Evolutionary conservation across 768 basidiomycete genomes (phyloP).

Genomic region (Ramaria sp.): DNA sequence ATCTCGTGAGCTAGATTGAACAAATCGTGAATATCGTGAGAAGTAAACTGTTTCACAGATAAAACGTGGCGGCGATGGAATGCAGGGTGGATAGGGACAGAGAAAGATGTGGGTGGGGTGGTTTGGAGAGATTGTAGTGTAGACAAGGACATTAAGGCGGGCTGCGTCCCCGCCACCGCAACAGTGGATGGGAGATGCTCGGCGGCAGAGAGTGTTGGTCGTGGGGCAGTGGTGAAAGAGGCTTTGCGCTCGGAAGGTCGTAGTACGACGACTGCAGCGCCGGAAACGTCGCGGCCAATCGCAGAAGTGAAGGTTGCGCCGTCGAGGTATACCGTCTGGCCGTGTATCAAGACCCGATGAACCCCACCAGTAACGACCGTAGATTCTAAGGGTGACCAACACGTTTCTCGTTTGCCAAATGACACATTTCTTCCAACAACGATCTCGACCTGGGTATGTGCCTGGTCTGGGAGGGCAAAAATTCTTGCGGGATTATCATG

Average conservation of each 20-base stretch:
- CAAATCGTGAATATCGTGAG: conserved; percentile 75
- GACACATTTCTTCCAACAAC: conserved; percentile 66
- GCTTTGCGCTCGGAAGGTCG: conserved; percentile 17
- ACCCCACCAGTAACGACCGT: conserved; percentile 57
- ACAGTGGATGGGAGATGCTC: conserved; percentile 8
- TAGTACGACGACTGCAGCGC: conserved; percentile 37
- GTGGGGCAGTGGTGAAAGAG: conserved; percentile 8
- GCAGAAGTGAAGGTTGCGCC: conserved; percentile 53
- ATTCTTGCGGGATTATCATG: conserved; percentile 90
- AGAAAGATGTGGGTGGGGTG: conserved; percentile 26
- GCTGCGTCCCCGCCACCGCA: conserved; percentile 11
- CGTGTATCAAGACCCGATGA: conserved; percentile 85
- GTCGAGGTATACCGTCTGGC: conserved; percentile 83
- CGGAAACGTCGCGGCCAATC: conserved; percentile 64
- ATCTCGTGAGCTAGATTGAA: conserved; percentile 95
- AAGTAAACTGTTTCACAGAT: conserved; percentile 81
- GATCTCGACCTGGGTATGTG: conserved; percentile 84
- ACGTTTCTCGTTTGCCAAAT: conserved; percentile 36
- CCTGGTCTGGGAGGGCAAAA: conserved; percentile 81
- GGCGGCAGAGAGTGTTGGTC: conserved; percentile 5
- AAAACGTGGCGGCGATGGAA: conserved; percentile 93
- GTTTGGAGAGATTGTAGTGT: conserved; percentile 15
- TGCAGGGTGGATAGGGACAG: conserved; percentile 57
- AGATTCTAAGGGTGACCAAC: conserved; percentile 80
- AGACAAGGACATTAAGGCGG: conserved; percentile 20